Evolutionary conservation across 345 rosid genomes (phyloP), one percentile per base, ranked within the genome.

Genomic region (Erysimum cheiranthoides): DNA sequence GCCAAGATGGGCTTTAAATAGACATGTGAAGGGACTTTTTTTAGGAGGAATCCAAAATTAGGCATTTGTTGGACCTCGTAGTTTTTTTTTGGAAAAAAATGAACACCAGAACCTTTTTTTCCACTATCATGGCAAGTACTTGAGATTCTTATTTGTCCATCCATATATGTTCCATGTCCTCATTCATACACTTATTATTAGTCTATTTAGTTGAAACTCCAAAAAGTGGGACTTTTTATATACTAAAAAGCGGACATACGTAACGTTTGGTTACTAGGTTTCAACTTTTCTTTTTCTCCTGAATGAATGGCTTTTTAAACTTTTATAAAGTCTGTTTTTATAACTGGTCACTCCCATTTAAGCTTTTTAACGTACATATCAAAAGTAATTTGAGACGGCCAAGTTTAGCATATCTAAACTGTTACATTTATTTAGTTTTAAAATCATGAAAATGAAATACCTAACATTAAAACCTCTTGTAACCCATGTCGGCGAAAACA

Each of bases 1-100:
- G 36, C 21, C n/a, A 53, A 52, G n/a, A 38, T 68, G 72, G 50
- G 60, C 25, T 66, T 54, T 8, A 32, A 28, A 30, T 32, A 12
- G 5, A 12, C 28, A 28, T 28, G 59, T 28, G 6, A 0, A 12
- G 16, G 59, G 59, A 4, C 10, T 30, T 14, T 32, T n/a, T 6
- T 54, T 17, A 13, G 47, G 25, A 57, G 12, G 8, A 32, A n/a
- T 57, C 18, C 1, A 62, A 2, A 42, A 42, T 38, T 17, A 60
- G 42, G 50, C 50, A 61, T 40, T 62, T 40, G 21, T 61, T 27
- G 34, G 21, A 12, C 35, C 9, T 27, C 4, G 2, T 12, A 12
- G 17, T 12, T 25, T 51, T 10, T 51, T 2, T 5, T 30, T n/a
- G 13, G 0, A 50, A 25, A 25, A 25, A 25, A 8, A 14, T 12